Percentiles rank a stretch among this genome's conserved stretches.
Conservation (phyloP, 2,329 filamentous ascomycete genomes). For the Xylariaceae sp. region DNA sequence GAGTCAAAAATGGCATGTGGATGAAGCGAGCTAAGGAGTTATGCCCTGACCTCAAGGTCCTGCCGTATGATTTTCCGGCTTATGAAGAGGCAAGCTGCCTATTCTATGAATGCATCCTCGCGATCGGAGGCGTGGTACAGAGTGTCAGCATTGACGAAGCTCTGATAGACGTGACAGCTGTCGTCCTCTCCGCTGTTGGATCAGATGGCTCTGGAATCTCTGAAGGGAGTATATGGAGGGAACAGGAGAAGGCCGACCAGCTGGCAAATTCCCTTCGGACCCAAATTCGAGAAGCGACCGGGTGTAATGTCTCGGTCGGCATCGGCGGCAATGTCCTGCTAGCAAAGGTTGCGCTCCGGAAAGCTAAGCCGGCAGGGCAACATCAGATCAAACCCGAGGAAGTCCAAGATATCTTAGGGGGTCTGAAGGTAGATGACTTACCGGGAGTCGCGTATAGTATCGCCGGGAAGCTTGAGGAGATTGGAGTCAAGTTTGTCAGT, state of each 20-base stretch:
- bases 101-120: slow-evolving; percentile 82
- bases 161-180: slow-evolving; percentile 71
- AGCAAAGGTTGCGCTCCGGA: slow-evolving; percentile 84
- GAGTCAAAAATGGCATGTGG: slow-evolving; percentile 98
- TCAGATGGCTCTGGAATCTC: slow-evolving; percentile 60
- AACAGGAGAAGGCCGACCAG: slow-evolving; percentile 72
- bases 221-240: slow-evolving; percentile 66
- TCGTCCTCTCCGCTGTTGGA: slow-evolving; percentile 60
- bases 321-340: slow-evolving; percentile 87
- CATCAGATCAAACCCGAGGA: slow-evolving; percentile 80
- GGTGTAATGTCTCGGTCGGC: slow-evolving; percentile 84
- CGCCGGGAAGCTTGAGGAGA: slow-evolving; percentile 78
- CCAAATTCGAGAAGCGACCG: slow-evolving; percentile 67
- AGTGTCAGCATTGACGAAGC: slow-evolving; percentile 97
- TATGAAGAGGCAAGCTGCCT: slow-evolving; percentile 86
- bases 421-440: slow-evolving; percentile 71
- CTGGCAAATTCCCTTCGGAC: slow-evolving; percentile 64
- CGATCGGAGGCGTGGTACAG: slow-evolving; percentile 77
- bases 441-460: slow-evolving; percentile 93
- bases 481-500: slow-evolving; percentile 75
- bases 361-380: slow-evolving; percentile 91
- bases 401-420: slow-evolving; percentile 68
- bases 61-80: slow-evolving; percentile 93
- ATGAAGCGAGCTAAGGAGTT: slow-evolving; percentile 84
- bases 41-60: slow-evolving; percentile 77